Percentiles rank a stretch among this genome's conserved stretches.
These are phyloP conservation scores for Phaeosphaeria sp. DNA, from an alignment of 2,329 filamentous ascomycete species.

Conservation along the genomic window DNA sequence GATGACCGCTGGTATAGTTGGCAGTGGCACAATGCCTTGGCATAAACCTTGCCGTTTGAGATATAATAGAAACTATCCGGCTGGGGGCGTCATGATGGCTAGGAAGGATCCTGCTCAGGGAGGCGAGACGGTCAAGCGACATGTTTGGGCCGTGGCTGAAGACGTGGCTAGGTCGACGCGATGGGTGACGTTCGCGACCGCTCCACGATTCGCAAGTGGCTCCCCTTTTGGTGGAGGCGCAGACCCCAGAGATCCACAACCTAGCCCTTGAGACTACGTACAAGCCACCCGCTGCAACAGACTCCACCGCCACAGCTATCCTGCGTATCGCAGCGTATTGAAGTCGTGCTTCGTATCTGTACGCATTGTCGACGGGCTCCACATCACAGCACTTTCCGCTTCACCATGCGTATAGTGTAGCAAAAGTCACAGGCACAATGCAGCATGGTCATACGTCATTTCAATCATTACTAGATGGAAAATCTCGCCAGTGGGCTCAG, in stretches of 20 bases:
- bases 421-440: not conserved
- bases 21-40: conserved; percentile 19
- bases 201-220: not conserved
- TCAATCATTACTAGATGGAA: not conserved
- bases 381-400: not conserved
- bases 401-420: not conserved
- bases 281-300: not conserved
- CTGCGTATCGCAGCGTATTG: not conserved
- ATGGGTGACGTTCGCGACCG: not conserved
- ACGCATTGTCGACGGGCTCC: no score
- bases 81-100: conserved; percentile 4
- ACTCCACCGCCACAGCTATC: not conserved
- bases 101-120: conserved; percentile 9
- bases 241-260: conserved; percentile 1
- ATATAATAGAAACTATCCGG: conserved; percentile 3
- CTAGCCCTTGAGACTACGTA: no score
- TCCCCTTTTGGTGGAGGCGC: conserved; percentile 1
- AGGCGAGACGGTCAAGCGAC: conserved; percentile 3
- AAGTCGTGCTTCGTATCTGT: not conserved
- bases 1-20: conserved; percentile 14
- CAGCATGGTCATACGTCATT: not conserved
- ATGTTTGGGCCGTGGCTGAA: conserved; percentile 10
- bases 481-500: not conserved
- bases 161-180: conserved; percentile 2
- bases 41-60: conserved; percentile 18